Evolutionary conservation across 1,284 basidiomycete species (phyloP), one percentile per base, ranked within the genome.

Genomic region (Amylostereum areolatum): DNA sequence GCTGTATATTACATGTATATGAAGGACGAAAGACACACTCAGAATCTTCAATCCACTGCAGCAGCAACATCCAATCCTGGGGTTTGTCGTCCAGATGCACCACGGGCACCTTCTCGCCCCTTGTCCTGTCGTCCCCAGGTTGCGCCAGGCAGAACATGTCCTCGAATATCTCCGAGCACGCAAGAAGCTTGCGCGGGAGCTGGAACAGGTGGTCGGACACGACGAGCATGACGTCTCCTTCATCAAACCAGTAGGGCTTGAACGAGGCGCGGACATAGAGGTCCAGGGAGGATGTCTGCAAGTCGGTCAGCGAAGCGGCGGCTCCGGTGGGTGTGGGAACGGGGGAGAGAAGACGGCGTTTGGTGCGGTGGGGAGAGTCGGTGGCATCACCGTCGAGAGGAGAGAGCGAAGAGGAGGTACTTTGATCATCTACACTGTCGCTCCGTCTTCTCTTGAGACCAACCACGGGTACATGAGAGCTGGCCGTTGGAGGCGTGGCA

Each of bases 151-250:
- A 7, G 28, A 52, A 52, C 51, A 52, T 52, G n/a, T 52, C 51
- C 25, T 31, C 44, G 35, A 52, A 52, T 7, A 52, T 43, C 6
- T 49, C 48, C 6, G 51, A 52, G 31, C 48, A 52, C 6, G 33
- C 28, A 9, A 52, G 45, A 12, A 12, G 32, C 40, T n/a, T 10
- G 7, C 45, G 18, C 8, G 24, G 32, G 32, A 52, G 51, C 40
- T 42, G 49, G 39, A 52, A 52, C 27, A 52, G n/a, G 44, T 52
- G 51, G 48, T 52, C 41, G 12, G 30, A 24, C 8, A 52, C 51
- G n/a, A 52, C 34, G 7, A 52, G 37, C 31, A 52, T 30, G 33
- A 50, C 25, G 41, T 52, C 48, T 24, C 51, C 51, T 18, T 52
- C 51, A 8, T 49, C 48, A 31, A 29, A 50, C 51, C 51, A 52